phyloP scores from a whole-genome alignment of 352 stramenopile genomes.

The Phytophthora sojae region DNA sequence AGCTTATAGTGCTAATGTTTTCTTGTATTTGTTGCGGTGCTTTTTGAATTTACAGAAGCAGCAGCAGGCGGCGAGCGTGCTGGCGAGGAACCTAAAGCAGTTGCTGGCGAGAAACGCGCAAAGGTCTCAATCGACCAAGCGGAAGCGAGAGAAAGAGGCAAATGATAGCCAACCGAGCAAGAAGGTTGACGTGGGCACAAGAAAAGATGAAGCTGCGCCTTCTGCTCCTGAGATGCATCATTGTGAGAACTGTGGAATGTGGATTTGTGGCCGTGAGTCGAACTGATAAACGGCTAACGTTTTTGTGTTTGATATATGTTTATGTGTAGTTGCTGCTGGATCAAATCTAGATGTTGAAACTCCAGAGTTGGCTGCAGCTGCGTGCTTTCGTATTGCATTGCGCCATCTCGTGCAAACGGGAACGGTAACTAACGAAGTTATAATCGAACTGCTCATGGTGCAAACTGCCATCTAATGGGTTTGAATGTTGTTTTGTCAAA shows the following conservation, averaged over 20 bases:
- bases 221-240: constrained; percentile 30
- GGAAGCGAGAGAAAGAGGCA: constrained; percentile 33
- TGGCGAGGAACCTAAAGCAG: constrained; percentile 40
- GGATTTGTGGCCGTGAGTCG: neutral
- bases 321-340: constrained; percentile 35
- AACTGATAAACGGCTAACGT: neutral
- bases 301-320: neutral
- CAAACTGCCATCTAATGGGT: constrained; percentile 2
- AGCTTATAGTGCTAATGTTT: neutral
- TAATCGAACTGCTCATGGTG: neutral
- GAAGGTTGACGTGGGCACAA: constrained; percentile 6
- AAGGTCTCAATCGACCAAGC: constrained; percentile 14
- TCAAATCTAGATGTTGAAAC: constrained; percentile 28
- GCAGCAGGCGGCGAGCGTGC: constrained; percentile 28
- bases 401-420: constrained; percentile 36
- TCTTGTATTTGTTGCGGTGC: neutral
- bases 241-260: constrained; percentile 24
- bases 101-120: constrained; percentile 12
- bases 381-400: constrained; percentile 46
- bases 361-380: constrained; percentile 19
- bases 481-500: neutral
- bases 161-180: constrained; percentile 24
- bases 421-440: constrained; percentile 23
- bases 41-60: constrained; percentile 35
- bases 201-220: neutral